Evolutionary conservation across 2,329 filamentous ascomycete species (phyloP), one percentile per base, ranked within the genome.

Genomic region (Stemphylium lycopersici): DNA sequence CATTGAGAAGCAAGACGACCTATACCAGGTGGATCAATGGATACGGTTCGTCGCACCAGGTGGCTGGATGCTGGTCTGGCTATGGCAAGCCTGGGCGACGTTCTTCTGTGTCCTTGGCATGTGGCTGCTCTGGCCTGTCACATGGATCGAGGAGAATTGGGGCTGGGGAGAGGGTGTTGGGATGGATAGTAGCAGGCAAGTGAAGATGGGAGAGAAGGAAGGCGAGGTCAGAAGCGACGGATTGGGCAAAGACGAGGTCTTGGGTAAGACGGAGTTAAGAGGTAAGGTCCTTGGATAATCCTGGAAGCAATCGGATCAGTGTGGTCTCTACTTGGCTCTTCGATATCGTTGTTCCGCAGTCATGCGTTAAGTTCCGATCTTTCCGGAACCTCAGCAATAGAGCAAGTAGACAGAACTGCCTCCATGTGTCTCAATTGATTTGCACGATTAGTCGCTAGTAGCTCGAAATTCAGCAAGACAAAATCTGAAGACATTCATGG

Each of bases 21-120:
- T 93, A 6, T 96, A 96, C 68, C 90, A 93, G 66, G 80, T 86
- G 0, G 87, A 86, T 43, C 88, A 96, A 62, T 88, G 87, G 58
- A 78, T 93, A 56, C 87, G 88, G 64, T 95, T 96, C 68, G 64
- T 93, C 15, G 66, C 83, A 8, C 83, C 79, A 10, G 81, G 84
- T 0, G 75, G 87, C 0, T 86, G 84, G 6, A 67, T 83, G 20
- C 29, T 88, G 1, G 73, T 91, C 1, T 79, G 84, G 74, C 59
- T 81, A 3, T 89, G 84, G 81, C 89, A 92, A 70, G 76, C 87
- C 16, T 79, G 85, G 48, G 85, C 85, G 3, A 88, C 89, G 0
- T 57, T 84, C 3, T 69, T 90, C 3, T 93, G 89, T 61, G 76
- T 90, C 1, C 1, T 89, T 1, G 86, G 85, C 0, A 80, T 86